Evolutionary conservation across 805 yeast genomes (phyloP).

Genomic region (Candida bentonensis): DNA sequence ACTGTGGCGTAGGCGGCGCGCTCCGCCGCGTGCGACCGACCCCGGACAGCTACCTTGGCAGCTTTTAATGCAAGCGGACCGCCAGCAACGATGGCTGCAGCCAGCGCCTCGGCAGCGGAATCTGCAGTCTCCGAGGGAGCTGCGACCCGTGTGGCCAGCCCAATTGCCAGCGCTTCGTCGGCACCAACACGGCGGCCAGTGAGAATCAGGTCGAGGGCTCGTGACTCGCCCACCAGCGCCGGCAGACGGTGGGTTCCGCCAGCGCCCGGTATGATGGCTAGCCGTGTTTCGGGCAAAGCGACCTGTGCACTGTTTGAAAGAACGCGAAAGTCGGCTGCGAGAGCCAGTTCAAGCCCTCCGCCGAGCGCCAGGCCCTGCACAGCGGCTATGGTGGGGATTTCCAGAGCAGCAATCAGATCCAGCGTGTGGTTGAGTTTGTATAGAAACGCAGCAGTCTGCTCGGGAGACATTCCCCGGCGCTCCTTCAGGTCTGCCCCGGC

Average conservation of each 20-base stretch:
- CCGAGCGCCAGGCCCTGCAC: slow-evolving; percentile 31
- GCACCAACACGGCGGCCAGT: slow-evolving; percentile 27
- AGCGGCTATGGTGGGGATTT: slow-evolving; percentile 29
- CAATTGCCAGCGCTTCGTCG: slow-evolving; percentile 24
- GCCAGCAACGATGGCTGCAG: slow-evolving; percentile 15
- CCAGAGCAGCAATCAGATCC: slow-evolving; percentile 17
- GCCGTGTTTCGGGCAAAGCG: slow-evolving; percentile 30
- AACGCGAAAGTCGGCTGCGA: slow-evolving; percentile 28
- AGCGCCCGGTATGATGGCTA: slow-evolving; percentile 34
- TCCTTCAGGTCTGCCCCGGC: slow-evolving; percentile 33
- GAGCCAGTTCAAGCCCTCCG: slow-evolving; percentile 32
- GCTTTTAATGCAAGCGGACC: slow-evolving; percentile 18
- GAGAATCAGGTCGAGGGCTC: slow-evolving; percentile 26
- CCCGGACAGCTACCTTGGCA: slow-evolving; percentile 17
- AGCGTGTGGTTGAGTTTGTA: slow-evolving; percentile 19
- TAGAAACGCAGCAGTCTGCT: slow-evolving; percentile 17
- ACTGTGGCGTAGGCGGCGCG: slow-evolving; percentile 14
- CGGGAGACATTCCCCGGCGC: slow-evolving; percentile 19
- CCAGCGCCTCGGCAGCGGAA: slow-evolving; percentile 14
- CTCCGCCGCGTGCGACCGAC: slow-evolving; percentile 15
- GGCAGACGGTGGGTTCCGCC: slow-evolving; percentile 32
- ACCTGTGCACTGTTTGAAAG: slow-evolving; percentile 22
- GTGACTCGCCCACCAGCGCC: slow-evolving; percentile 27
- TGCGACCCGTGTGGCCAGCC: slow-evolving; percentile 21
- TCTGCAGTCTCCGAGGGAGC: slow-evolving; percentile 8